Percentiles rank a stretch among this genome's conserved stretches.
Evolutionary conservation across 768 basidiomycete genomes (phyloP).

Genomic region (Lactifluus echinatus): DNA sequence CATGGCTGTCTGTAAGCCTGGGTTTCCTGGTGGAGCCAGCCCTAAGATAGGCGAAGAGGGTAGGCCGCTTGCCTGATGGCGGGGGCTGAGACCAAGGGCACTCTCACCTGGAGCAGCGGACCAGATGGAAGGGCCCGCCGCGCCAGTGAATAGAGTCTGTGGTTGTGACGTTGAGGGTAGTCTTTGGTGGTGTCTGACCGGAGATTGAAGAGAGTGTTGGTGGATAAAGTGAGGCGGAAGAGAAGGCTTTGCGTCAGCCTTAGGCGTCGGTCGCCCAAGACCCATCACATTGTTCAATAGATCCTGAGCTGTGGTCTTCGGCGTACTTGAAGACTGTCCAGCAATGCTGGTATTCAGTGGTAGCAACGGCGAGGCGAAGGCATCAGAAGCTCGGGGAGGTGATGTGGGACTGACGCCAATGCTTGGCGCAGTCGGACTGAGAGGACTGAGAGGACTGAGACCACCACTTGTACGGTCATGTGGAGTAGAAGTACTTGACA

Average conservation of each 20-base stretch:
- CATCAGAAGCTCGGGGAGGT: constrained; percentile 25
- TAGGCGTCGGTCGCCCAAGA: constrained; percentile 24
- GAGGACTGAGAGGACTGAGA: constrained; percentile 12
- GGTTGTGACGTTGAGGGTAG: constrained; percentile 31
- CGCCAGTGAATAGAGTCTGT: constrained; percentile 41
- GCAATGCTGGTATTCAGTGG: constrained; percentile 7
- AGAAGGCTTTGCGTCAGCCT: constrained; percentile 15
- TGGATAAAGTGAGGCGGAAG: constrained; percentile 9
- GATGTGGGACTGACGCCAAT: constrained; percentile 23
- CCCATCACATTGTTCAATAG: constrained; percentile 49
- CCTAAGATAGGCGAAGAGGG: constrained; percentile 3
- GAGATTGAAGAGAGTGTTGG: constrained; percentile 8
- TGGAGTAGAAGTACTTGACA: constrained; percentile 9
- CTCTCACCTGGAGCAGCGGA: constrained; percentile 46
- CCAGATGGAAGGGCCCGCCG: constrained; percentile 53
- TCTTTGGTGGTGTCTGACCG: constrained; percentile 16
- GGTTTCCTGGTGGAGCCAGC: constrained; percentile 1
- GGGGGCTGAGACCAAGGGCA: constrained; percentile 16
- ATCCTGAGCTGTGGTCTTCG: constrained; percentile 55
- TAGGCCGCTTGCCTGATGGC: constrained; percentile 3
- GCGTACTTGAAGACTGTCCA: constrained; percentile 17
- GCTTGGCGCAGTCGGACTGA: constrained; percentile 6
- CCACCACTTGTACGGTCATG: constrained; percentile 2
- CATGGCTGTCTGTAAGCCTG: neutral
- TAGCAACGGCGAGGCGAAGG: constrained; percentile 18